Base-by-base conservation (phyloP, 306 rosid genomes). In the Begonia peltatifolia region DNA sequence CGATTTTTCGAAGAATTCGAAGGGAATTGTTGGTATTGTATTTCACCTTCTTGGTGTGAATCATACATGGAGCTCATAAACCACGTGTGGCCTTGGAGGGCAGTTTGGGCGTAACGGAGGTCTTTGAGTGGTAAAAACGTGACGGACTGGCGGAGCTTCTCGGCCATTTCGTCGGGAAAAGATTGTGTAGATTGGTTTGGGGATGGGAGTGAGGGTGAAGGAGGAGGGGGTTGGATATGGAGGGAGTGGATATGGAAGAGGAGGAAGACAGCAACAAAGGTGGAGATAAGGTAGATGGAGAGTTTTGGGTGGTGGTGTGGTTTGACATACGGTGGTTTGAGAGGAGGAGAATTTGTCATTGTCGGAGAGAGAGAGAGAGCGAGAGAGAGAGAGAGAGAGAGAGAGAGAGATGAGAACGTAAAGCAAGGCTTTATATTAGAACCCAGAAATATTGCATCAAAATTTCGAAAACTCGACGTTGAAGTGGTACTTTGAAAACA, bases 61-160 rank as follows among this genome's bases (percentile, higher is more conserved):
- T 84, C 88, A 42, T 71, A 61, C 78, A 81, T 52, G 54, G 84
- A 81, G 65, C 84, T 84, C 86, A 84, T 80, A 77, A 84, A 77
- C 89, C 94, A 78, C 9, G 89, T 78, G 69, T 78, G 89, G 18
- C 81, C 89, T 10, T 59, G 59, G 1, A 71, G 79, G 10, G 89
- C 55, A 1, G 46, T 43, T 3, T 74, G 30, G 2, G 69, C 38
- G 36, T 61, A 81, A 14, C 84, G 81, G 17, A 81, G 64, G 54
- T 84, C 86, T 58, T 81, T 81, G 14, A 81, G 81, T 0, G 89
- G 86, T 42, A 84, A 84, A 46, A 80, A 84, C 13, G 84, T 80
- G 41, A 76, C 81, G 2, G 78, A 70, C 6, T 41, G 53, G 12
- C 78, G 74, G 52, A 81, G 86, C 47, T 54, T 71, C 23, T 69